Base-by-base conservation (phyloP, 1,139 yeast genomes). In the Tardiomyces blankii region DNA sequence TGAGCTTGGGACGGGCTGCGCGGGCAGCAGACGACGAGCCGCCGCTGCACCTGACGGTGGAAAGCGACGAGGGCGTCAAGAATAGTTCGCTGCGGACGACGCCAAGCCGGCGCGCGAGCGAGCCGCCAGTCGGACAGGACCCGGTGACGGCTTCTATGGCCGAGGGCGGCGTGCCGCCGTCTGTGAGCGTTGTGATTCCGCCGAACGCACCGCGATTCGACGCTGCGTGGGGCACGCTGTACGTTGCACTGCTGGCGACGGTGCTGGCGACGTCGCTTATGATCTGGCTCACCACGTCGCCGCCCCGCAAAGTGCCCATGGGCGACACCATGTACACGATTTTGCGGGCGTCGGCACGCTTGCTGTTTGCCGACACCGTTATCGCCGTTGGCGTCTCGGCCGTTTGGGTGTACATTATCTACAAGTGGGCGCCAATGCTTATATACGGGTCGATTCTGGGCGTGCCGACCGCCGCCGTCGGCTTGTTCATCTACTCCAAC, bases 181-280 rank as follows among this genome's bases (percentile, higher is more conserved):
- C 32, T 28, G 32, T 13, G 6, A 11, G 13, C n/a, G 9, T 13
- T 11, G 32, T 28, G 13, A 13, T 53, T 11, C 44, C 51, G 2
- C 42, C 48, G 9, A 48, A 49, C 16, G 43, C 49, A 12, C 48
- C 54, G 18, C 49, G 48, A 35, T 55, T 53, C 41, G 67, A 65
- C 44, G 46, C 53, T 9, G 40, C 54, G 3, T 65, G 68, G 67
- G 61, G 60, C 11, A 54, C 50, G 16, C 45, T 60, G 1, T 65
- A 62, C 49, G 44, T 64, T 25, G 54, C 52, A 2, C 48, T 56
- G 38, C 50, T 64, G 47, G 55, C 67, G 11, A 50, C 56, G 46
- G 54, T 63, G 43, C 54, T 62, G 23, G 63, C 69, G n/a, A 63
- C 68, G 4, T 62, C 67, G 8, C 50, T 64, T 18, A 46, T 64